Conservation (phyloP, 2,329 filamentous ascomycete species). For the Ambrosiella cleistominuta region DNA sequence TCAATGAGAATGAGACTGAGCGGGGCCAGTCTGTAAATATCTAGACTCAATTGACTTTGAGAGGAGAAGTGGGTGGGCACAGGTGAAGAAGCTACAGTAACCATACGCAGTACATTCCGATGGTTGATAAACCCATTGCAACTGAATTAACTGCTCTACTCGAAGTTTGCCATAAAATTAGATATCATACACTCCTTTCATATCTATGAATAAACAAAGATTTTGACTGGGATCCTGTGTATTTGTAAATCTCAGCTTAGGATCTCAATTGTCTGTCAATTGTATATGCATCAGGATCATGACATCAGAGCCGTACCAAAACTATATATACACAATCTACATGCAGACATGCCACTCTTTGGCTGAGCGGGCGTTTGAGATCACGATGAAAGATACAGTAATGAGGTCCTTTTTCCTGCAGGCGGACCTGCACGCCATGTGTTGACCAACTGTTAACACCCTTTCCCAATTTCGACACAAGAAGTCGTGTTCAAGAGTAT, state of each 20-base stretch:
- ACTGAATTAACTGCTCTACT: too few relatives aligned
- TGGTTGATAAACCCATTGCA: too few relatives aligned
- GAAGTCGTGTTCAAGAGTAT: too few relatives aligned
- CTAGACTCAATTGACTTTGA: too few relatives aligned
- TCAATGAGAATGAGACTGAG: neutral
- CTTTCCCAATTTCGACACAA: neutral
- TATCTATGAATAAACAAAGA: too few relatives aligned
- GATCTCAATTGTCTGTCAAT: neutral
- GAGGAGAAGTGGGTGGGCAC: too few relatives aligned
- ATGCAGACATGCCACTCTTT: neutral
- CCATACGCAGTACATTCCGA: too few relatives aligned
- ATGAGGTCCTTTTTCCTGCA: neutral
- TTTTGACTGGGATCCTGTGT: neutral
- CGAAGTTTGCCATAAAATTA: too few relatives aligned
- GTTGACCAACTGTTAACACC: neutral
- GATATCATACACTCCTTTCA: too few relatives aligned
- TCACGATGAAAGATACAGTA: neutral
- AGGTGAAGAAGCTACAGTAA: too few relatives aligned
- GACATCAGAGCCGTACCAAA: conserved; percentile 2
- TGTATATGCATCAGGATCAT: conserved; percentile 2
- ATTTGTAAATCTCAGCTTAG: neutral
- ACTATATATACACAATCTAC: conserved; percentile 1
- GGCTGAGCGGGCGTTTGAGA: neutral
- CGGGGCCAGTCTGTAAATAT: too few relatives aligned
- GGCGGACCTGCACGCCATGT: neutral